These are phyloP conservation scores for Tilletiaria anomala DNA, from an alignment of 1,284 basidiomycete genomes.

Conservation along the genomic window DNA sequence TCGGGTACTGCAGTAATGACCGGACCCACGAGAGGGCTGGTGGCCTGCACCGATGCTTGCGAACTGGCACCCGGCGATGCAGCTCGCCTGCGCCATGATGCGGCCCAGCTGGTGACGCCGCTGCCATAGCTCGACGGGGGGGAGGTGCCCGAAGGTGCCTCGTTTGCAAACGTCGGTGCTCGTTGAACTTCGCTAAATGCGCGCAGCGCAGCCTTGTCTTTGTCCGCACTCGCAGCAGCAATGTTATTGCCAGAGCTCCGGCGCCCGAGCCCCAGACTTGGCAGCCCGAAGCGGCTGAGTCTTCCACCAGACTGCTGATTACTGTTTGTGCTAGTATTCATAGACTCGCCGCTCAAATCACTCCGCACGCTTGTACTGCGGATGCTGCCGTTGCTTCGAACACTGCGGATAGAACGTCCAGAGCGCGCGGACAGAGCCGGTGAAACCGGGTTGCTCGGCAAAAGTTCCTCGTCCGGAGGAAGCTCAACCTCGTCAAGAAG, in stretches of 20 bases:
- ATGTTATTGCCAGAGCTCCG: conserved; percentile 10
- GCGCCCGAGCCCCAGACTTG: conserved; percentile 25
- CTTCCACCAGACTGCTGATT: conserved; percentile 9
- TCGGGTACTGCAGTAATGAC: background rate
- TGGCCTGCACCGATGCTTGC: background rate
- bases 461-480: conserved; percentile 50
- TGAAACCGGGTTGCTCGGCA: conserved; percentile 50
- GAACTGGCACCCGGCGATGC: background rate
- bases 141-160: no score
- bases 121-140: no score
- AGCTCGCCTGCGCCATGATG: background rate
- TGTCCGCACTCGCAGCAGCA: no score
- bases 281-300: conserved; percentile 10
- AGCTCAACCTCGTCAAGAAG: conserved; percentile 54
- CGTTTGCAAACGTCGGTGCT: no score
- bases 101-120: no score
- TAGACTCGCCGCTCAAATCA: conserved; percentile 4
- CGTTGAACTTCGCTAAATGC: no score
- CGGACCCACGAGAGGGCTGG: background rate
- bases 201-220: no score
- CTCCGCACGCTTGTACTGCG: conserved; percentile 9
- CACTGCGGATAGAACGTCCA: conserved; percentile 48
- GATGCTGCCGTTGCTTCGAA: conserved; percentile 7
- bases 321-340: conserved; percentile 8
- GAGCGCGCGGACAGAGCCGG: conserved; percentile 82